These are phyloP conservation scores for Fragilaria radians DNA, from an alignment of 108 stramenopile genomes.

Conservation along the genomic window DNA sequence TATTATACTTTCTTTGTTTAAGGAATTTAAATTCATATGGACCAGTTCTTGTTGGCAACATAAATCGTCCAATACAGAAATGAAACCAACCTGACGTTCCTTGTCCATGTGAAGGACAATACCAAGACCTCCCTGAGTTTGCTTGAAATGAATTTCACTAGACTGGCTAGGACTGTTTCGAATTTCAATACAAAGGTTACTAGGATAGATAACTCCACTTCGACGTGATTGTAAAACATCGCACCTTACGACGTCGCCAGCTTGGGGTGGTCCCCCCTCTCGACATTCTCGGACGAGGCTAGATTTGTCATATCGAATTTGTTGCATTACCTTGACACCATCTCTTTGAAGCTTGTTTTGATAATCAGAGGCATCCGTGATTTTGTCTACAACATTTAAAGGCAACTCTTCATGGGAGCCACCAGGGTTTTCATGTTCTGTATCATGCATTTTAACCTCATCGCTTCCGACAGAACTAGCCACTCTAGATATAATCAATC, in stretches of 20 bases:
- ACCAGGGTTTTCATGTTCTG: neutral
- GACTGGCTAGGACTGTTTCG: conserved; percentile 17
- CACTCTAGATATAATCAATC: neutral
- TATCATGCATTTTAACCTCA: neutral
- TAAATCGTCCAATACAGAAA: conserved; percentile 57
- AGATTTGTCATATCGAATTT: conserved; percentile 38
- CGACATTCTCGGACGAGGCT: conserved; percentile 34
- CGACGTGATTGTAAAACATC: conserved; percentile 53
- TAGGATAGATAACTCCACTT: conserved; percentile 28
- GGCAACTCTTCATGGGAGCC: no score
- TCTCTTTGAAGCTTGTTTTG: conserved; percentile 5
- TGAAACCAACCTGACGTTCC: conserved; percentile 70
- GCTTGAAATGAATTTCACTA: neutral
- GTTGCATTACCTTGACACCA: conserved; percentile 16
- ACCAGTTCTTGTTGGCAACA: conserved; percentile 50
- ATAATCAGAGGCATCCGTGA: neutral
- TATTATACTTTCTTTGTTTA: no score
- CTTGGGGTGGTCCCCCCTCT: conserved; percentile 33
- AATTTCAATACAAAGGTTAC: conserved; percentile 52
- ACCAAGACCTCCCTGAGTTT: conserved; percentile 30
- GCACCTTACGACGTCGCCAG: conserved; percentile 51
- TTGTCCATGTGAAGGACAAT: conserved; percentile 63
- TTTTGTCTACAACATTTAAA: neutral
- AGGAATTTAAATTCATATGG: no score
- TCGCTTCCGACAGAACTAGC: neutral